Conservation (phyloP, 2,329 filamentous ascomycete genomes). For the Fusarium longipes region DNA sequence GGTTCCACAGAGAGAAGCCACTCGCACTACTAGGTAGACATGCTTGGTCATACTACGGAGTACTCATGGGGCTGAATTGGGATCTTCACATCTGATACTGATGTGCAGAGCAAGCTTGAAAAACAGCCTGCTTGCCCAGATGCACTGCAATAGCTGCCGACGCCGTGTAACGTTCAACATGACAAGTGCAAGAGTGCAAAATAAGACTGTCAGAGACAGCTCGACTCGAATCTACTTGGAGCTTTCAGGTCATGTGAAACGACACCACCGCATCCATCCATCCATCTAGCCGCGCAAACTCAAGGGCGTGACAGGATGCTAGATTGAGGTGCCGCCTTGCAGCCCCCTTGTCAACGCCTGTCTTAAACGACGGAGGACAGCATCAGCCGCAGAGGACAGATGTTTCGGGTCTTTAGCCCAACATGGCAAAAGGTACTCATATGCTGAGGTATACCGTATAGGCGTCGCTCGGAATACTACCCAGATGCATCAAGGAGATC, state of each 20-base stretch:
- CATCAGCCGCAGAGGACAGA: slow-evolving; percentile 31
- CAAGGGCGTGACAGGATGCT: slow-evolving; percentile 23
- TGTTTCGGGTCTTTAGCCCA: slow-evolving; percentile 41
- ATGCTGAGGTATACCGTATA: slow-evolving; percentile 14
- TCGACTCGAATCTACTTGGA: slow-evolving; percentile 16
- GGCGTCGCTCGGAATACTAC: slow-evolving; percentile 20
- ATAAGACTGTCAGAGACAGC: background rate
- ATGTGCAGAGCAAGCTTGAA: slow-evolving; percentile 31
- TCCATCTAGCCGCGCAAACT: slow-evolving; percentile 26
- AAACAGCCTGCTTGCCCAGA: background rate
- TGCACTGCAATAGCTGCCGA: slow-evolving; percentile 17
- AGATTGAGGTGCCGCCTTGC: slow-evolving; percentile 27
- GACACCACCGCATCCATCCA: slow-evolving; percentile 18
- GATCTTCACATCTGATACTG: slow-evolving; percentile 28
- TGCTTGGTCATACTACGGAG: background rate
- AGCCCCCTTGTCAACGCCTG: slow-evolving; percentile 21
- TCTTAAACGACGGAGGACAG: slow-evolving; percentile 28
- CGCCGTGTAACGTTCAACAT: slow-evolving; percentile 17
- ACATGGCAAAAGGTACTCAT: slow-evolving; percentile 32
- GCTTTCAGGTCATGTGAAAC: background rate
- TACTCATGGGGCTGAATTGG: slow-evolving; percentile 13
- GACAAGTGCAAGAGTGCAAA: background rate
- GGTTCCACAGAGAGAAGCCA: background rate
- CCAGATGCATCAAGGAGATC: background rate
- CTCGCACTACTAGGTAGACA: background rate